Evolutionary conservation across 2,329 filamentous ascomycete species (phyloP), one percentile per base, ranked within the genome.

Genomic region (Calonectria pseudoreteaudii): DNA sequence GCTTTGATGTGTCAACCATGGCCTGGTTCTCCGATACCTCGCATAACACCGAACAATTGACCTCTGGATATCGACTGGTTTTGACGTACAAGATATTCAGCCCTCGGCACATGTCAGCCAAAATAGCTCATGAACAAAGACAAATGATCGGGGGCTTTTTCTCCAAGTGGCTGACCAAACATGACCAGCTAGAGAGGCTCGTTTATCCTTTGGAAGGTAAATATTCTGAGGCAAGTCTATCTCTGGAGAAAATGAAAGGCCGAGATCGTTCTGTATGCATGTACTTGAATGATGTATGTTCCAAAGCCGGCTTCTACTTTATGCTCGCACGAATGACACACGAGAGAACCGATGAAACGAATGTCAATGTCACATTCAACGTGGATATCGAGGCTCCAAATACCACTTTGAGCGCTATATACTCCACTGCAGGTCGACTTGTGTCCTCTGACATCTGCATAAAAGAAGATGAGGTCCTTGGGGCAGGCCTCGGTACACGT

Each of bases 21-120:
- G 66, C 76, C 11, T 77, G 56, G 73, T 75, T 68, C 71, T 74
- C 75, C 18, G 66, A 77, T 50, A 66, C 71, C 34, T 72, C 68
- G 0, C 64, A 75, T 28, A 30, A 75, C 44, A 44, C 69, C 13
- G 64, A 41, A 8, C 28, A 67, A 62, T 36, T 72, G 20, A 71
- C 20, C 52, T 74, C 66, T 36, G 76, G 75, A 2, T 50, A 75
- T 49, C 70, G 75, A 3, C 75, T 77, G 18, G 53, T 77, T 0
- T 70, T 77, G n/a, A 70, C 64, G 20, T 77, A 74, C 71, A 74
- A 72, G 18, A 10, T 75, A 8, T 75, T 72, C 6, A 62, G 38
- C 8, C 0, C 3, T 2, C 14, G 14, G 28, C 2, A 14, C 11
- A 1, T 68, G 31, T 71, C 72, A 14, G 65, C 72, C 13, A 50